phyloP scores from a whole-genome alignment of 2,329 filamentous ascomycete species.

The Fusarium domesticum region DNA sequence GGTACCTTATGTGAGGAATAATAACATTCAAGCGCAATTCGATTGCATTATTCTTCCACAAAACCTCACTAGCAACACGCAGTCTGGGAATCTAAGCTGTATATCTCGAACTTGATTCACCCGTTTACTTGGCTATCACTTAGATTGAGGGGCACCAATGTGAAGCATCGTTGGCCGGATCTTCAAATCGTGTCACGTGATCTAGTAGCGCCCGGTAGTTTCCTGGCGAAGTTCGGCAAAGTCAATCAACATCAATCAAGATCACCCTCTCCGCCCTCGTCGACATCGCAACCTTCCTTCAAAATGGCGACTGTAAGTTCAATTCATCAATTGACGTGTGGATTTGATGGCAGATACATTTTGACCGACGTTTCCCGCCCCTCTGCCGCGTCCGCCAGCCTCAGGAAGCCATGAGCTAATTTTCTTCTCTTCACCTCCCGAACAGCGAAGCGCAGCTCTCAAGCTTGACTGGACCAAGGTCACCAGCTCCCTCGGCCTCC shows the following conservation, averaged over 20 bases:
- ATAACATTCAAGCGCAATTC: not conserved
- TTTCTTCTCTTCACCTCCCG: constrained; percentile 36
- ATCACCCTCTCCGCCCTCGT: constrained; percentile 50
- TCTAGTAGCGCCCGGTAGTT: constrained; percentile 26
- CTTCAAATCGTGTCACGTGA: constrained; percentile 33
- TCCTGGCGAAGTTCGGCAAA: constrained; percentile 44
- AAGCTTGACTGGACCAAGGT: constrained; percentile 99
- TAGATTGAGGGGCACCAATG: constrained; percentile 26
- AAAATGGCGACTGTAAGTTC: constrained; percentile 69
- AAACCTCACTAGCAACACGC: too few species aligned
- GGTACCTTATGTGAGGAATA: too few species aligned
- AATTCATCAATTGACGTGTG: constrained; percentile 31
- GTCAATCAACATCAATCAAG: constrained; percentile 44
- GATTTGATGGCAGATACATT: constrained; percentile 19
- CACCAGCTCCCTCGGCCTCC: constrained; percentile 89
- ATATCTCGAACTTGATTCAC: not conserved
- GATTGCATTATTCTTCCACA: too few species aligned
- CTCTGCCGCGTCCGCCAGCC: constrained; percentile 16
- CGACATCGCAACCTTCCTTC: constrained; percentile 46
- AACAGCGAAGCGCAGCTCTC: constrained; percentile 92
- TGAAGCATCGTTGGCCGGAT: constrained; percentile 14
- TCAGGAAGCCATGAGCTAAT: constrained; percentile 50
- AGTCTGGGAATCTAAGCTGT: too few species aligned
- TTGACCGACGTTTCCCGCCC: constrained; percentile 1
- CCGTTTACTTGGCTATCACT: not conserved